Evolutionary conservation across 1,139 yeast genomes (phyloP), one percentile per base, ranked within the genome.

Genomic region (Meyerozyma guilliermondii): DNA sequence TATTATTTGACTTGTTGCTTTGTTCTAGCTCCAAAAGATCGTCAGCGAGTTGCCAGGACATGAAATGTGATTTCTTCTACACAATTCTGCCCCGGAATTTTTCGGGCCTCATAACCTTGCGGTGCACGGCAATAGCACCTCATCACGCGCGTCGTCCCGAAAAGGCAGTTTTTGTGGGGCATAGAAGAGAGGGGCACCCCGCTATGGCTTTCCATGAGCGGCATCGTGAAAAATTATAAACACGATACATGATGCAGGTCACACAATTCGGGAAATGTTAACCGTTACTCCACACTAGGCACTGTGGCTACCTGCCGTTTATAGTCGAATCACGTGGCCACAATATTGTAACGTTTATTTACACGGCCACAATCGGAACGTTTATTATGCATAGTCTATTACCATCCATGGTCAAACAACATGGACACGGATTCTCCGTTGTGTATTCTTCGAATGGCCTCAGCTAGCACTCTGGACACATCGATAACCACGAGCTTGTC

Each of bases 341-440:
- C n/a, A n/a, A n/a, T n/a, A n/a, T n/a, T n/a, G n/a, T n/a, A n/a
- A n/a, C n/a, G n/a, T n/a, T n/a, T n/a, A n/a, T n/a, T n/a, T n/a
- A n/a, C n/a, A n/a, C n/a, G 27, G 27, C 27, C 9, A 23, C n/a
- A 10, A 10, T 28, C 31, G 6, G 31, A 11, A 7, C 31, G 7
- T 28, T 14, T 28, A 29, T 5, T 5, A 26, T 3, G 6, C 33
- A 13, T 3, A 4, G 17, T 29, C 17, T 29, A 14, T 14, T 54
- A 80, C 84, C 87, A 82, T 2, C 88, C 91, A 55, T 87, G 91
- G 57, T 89, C 96, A 66, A 92, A 92, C 48, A 92, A 72, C 87
- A 89, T 85, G 16, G 95, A 84, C 17, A 92, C 96, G 24, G 92
- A 81, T 68, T 92, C 99, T 51, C 99, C 99, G 54, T 92, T 92